Base-by-base conservation (phyloP, 306 rosid genomes). In the Bauhinia variegata region DNA sequence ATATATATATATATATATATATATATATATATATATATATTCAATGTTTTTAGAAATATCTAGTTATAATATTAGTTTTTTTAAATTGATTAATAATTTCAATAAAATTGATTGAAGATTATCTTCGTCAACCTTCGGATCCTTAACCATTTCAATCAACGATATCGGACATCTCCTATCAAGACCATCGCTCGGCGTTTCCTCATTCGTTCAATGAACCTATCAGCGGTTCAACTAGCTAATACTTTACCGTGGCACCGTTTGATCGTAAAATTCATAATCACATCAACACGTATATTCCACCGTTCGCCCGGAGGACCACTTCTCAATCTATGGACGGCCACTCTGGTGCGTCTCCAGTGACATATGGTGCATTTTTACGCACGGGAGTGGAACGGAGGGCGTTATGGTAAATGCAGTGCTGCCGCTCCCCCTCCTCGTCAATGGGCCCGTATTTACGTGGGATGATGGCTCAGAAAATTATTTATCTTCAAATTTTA, bases 371-470 rank as follows among this genome's bases (percentile, higher is more conserved):
- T 66, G 55, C 55, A 67, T 11, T 62, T 13, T 11, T 44, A 59
- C 33, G 36, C 66, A 52, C 43, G 1, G 60, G 48, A 78, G 39
- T 1, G 1, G 4, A 11, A 42, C 11, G 52, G 46, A 54, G 23
- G 63, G 48, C n/a, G 4, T 15, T 33, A n/a, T 9, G 38, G 61
- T 49, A 4, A 50, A 13, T 11, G 13, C 2, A 30, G 11, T 18
- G 8, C 19, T 12, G 3, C 8, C 34, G 68, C 4, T 36, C 9
- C 2, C 14, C 63, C 17, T 8, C 32, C 3, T 7, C 23, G 6
- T 37, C 52, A 28, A n/a, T 36, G 42, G 62, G 13, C 57, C 49
- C 74, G 43, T 37, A 19, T 49, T 36, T 60, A 43, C 56, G 39
- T 34, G 23, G 43, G 12, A 23, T 23, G 1, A 54, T 47, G 63